Evolutionary conservation across 257 asterid genomes (phyloP).

Genomic region (Jacaranda mimosifolia): DNA sequence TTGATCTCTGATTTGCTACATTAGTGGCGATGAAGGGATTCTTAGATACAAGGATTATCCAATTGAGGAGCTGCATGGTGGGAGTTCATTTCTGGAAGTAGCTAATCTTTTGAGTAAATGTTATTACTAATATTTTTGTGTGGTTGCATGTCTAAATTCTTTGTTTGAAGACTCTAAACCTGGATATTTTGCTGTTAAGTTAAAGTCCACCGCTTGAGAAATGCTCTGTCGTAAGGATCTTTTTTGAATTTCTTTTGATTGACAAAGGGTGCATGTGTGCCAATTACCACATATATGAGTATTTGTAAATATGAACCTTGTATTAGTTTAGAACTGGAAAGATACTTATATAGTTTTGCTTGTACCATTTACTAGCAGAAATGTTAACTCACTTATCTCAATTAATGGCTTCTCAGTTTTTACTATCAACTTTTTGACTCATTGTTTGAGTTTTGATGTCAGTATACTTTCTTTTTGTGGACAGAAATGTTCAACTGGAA

Average conservation of each 20-base stretch:
- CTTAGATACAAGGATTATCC: constrained; percentile 83
- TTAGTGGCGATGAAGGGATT: constrained; percentile 80
- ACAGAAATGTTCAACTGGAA: neutral
- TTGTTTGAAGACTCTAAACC: too few species aligned
- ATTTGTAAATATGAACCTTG: neutral
- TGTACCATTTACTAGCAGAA: neutral
- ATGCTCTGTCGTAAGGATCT: neutral
- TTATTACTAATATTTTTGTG: neutral
- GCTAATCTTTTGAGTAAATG: constrained; percentile 79
- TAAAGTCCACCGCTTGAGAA: constrained; percentile 3
- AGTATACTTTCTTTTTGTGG: constrained; percentile 82
- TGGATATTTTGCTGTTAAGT: too few species aligned
- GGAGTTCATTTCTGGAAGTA: constrained; percentile 76
- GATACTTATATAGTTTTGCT: neutral
- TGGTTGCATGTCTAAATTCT: neutral
- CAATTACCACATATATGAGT: neutral
- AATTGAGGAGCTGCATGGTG: constrained; percentile 78
- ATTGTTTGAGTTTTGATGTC: constrained; percentile 34
- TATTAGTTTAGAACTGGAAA: neutral
- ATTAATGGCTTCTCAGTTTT: neutral
- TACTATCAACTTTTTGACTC: constrained; percentile 2
- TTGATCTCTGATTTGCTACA: constrained; percentile 69
- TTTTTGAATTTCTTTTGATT: constrained; percentile 13
- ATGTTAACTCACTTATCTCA: neutral
- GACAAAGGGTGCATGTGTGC: neutral